Percentiles rank a stretch among this genome's conserved stretches.
Evolutionary conservation across 768 basidiomycete species (phyloP).

Genomic region (Cyclocybe aegerita): DNA sequence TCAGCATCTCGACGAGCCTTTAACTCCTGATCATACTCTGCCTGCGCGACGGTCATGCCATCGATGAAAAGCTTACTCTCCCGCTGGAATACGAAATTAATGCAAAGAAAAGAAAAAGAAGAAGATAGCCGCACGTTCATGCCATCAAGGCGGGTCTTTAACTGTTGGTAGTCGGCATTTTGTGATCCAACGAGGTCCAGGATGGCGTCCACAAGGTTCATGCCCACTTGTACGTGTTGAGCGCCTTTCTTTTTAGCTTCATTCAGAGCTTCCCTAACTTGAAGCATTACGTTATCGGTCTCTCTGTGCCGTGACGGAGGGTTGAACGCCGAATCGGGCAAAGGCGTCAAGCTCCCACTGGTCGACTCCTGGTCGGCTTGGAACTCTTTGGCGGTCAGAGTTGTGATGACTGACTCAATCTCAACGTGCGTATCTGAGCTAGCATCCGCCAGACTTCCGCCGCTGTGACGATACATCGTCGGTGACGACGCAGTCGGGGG

Average conservation of each 20-base stretch:
- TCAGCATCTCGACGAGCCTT: conserved; percentile 88
- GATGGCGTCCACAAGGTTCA: conserved; percentile 70
- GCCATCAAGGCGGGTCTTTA: conserved; percentile 80
- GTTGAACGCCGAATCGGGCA: conserved; percentile 29
- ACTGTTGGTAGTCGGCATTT: conserved; percentile 54
- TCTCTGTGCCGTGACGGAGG: conserved; percentile 31
- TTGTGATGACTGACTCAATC: no score
- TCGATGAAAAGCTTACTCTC: conserved; percentile 91
- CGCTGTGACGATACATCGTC: conserved; percentile 1
- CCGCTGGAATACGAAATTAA: conserved; percentile 48
- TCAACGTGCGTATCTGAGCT: not conserved
- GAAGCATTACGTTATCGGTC: conserved; percentile 44
- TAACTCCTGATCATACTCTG: conserved; percentile 92
- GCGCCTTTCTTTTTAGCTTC: conserved; percentile 60
- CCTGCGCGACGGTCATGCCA: conserved; percentile 88
- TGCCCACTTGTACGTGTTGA: conserved; percentile 68
- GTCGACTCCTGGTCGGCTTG: no score
- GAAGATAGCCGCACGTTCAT: conserved; percentile 67
- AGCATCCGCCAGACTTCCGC: not conserved
- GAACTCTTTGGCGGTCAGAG: no score
- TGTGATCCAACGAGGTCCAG: conserved; percentile 64
- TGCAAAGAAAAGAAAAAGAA: not conserved
- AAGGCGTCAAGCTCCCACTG: no score
- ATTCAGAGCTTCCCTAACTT: conserved; percentile 60
- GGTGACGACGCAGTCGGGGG: conserved; percentile 32